A percentile compares a stretch with the other conserved stretches of the same genome.
Evolutionary conservation across 2,329 filamentous ascomycete genomes (phyloP).

Genomic region (Delphinella strobiligena): DNA sequence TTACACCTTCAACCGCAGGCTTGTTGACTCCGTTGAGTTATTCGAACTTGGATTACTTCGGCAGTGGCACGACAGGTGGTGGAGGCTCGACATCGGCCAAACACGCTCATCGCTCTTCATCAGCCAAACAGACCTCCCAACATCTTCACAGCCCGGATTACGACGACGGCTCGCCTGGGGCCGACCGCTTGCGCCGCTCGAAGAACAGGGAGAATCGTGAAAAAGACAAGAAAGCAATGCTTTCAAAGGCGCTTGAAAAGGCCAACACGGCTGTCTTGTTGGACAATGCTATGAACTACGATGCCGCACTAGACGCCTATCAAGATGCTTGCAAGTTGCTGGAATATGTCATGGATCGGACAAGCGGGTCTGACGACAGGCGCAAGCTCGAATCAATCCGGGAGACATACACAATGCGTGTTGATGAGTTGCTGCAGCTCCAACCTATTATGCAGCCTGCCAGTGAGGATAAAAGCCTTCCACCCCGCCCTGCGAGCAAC

Average conservation of each 20-base stretch:
- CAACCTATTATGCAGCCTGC: slow-evolving; percentile 32
- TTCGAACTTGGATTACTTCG: slow-evolving; percentile 18
- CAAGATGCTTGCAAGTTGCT: slow-evolving; percentile 79
- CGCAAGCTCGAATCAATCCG: slow-evolving; percentile 87
- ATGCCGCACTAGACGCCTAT: slow-evolving; percentile 83
- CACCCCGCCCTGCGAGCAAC: slow-evolving; percentile 54
- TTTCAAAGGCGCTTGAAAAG: slow-evolving; percentile 89
- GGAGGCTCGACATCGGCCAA: background rate
- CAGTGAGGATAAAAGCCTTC: slow-evolving; percentile 59
- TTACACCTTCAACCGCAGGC: slow-evolving; percentile 15
- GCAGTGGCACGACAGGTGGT: slow-evolving; percentile 13
- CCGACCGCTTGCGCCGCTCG: slow-evolving; percentile 6
- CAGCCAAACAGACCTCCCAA: slow-evolving; percentile 3
- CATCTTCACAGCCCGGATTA: background rate
- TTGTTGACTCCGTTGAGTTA: slow-evolving; percentile 20
- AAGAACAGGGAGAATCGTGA: slow-evolving; percentile 31
- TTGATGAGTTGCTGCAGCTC: slow-evolving; percentile 72
- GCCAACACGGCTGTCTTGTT: slow-evolving; percentile 91
- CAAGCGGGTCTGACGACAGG: slow-evolving; percentile 73
- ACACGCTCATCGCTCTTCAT: background rate
- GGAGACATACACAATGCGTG: slow-evolving; percentile 79
- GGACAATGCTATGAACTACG: slow-evolving; percentile 91
- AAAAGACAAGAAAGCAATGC: slow-evolving; percentile 72
- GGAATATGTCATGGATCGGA: slow-evolving; percentile 76
- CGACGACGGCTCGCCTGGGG: background rate